Evolutionary conservation across 148 eudicot species (phyloP).

Genomic region (Persicaria maculosa): DNA sequence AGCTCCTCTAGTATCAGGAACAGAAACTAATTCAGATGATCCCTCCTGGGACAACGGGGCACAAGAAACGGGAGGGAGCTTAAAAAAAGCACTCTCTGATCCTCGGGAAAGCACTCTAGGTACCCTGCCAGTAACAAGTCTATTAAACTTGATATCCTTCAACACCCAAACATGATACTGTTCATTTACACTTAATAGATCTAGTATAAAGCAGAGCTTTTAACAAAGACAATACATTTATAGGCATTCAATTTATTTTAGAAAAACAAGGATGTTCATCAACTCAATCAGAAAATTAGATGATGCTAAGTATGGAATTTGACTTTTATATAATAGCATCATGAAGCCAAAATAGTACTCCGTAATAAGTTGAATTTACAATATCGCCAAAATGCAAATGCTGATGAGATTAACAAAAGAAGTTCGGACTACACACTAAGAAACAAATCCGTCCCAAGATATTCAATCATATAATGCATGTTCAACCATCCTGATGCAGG

Average conservation of each 20-base stretch:
- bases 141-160: neutral
- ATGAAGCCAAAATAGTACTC: too few relatives aligned
- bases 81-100: conserved; percentile 57
- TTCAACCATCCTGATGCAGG: too few relatives aligned
- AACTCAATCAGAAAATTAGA: too few relatives aligned
- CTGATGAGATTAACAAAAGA: too few relatives aligned
- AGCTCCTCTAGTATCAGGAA: conserved; percentile 38
- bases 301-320: too few relatives aligned
- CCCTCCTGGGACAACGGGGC: conserved; percentile 60
- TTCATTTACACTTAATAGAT: too few relatives aligned
- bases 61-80: conserved; percentile 56
- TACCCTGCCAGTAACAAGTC: conserved; percentile 28
- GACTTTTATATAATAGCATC: too few relatives aligned
- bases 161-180: neutral
- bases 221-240: neutral
- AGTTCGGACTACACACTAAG: too few relatives aligned
- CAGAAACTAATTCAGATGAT: conserved; percentile 43
- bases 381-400: too few relatives aligned
- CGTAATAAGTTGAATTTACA: too few relatives aligned
- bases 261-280: neutral
- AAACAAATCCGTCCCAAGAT: too few relatives aligned
- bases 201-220: neutral
- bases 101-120: conserved; percentile 44
- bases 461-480: too few relatives aligned
- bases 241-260: neutral